These are phyloP conservation scores for Myochromella boudieri DNA, from an alignment of 768 basidiomycete species.

Conservation along the genomic window DNA sequence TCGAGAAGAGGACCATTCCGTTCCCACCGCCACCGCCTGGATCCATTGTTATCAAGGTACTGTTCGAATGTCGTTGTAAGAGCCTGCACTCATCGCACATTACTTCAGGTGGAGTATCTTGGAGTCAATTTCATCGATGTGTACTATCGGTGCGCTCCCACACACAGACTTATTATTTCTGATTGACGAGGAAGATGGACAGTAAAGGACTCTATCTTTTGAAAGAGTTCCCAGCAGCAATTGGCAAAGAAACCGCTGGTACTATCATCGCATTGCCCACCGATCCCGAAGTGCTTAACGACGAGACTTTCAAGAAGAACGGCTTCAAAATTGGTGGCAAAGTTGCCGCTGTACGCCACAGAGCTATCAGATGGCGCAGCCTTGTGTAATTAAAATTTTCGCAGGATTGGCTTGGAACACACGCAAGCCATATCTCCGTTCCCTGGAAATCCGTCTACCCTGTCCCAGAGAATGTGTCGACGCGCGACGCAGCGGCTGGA, in stretches of 20 bases:
- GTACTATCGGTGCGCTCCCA: conserved; percentile 63
- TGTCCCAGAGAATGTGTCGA: conserved; percentile 63
- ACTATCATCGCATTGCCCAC: conserved; percentile 73
- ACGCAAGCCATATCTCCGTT: conserved; percentile 71
- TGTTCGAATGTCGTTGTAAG: neutral
- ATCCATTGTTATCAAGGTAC: conserved; percentile 55
- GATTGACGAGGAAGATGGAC: neutral
- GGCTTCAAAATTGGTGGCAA: conserved; percentile 67
- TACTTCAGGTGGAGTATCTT: conserved; percentile 59
- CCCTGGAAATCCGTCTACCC: conserved; percentile 62
- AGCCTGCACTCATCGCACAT: neutral
- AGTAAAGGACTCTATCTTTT: conserved; percentile 67
- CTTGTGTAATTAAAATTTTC: too few relatives aligned
- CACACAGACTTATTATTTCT: neutral
- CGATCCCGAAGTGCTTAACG: conserved; percentile 55
- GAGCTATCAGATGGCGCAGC: too few relatives aligned
- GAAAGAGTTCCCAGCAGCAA: conserved; percentile 55
- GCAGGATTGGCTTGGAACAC: conserved; percentile 49
- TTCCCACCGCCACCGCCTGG: conserved; percentile 63
- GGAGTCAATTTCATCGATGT: conserved; percentile 90
- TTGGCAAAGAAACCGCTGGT: conserved; percentile 83
- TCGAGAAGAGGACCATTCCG: conserved; percentile 65
- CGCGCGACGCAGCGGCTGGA: conserved; percentile 63
- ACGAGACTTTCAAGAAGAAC: conserved; percentile 62
- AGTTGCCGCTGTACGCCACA: conserved; percentile 62